Percentiles rank a stretch among this genome's conserved stretches.
phyloP scores from a whole-genome alignment of 768 basidiomycete genomes.

The Megacollybia marginata region DNA sequence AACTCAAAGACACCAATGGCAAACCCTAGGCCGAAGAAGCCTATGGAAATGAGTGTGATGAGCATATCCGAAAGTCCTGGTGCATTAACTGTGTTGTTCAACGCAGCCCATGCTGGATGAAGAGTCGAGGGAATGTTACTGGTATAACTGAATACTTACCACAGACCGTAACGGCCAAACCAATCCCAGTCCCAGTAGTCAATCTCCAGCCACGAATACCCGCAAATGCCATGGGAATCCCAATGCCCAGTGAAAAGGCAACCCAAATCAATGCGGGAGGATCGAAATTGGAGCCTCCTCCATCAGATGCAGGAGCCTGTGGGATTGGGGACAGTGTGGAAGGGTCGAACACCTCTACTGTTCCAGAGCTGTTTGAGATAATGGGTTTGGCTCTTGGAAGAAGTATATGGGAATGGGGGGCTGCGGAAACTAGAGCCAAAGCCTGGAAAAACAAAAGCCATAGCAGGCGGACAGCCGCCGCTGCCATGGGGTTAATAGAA shows the following conservation, averaged over 20 bases:
- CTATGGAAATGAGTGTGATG: slow-evolving; percentile 41
- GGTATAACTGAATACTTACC: slow-evolving; percentile 22
- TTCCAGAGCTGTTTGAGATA: slow-evolving; percentile 22
- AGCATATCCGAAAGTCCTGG: slow-evolving; percentile 44
- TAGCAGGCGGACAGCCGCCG: background rate
- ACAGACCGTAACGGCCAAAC: slow-evolving; percentile 39
- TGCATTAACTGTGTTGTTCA: slow-evolving; percentile 47
- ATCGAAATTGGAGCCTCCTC: slow-evolving; percentile 43
- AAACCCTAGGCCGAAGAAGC: slow-evolving; percentile 43
- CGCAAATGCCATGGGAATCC: slow-evolving; percentile 44
- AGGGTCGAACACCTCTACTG: slow-evolving; percentile 36
- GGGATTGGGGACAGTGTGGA: slow-evolving; percentile 32
- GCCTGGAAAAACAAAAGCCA: background rate
- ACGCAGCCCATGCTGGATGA: slow-evolving; percentile 50
- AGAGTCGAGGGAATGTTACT: background rate
- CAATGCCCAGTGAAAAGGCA: slow-evolving; percentile 40
- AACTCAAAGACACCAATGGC: slow-evolving; percentile 46
- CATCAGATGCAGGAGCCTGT: slow-evolving; percentile 54
- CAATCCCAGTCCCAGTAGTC: slow-evolving; percentile 48
- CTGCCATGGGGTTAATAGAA: slow-evolving; percentile 5
- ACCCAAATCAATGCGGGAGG: slow-evolving; percentile 53
- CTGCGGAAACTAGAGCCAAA: background rate
- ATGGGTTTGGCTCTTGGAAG: background rate
- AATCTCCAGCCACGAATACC: slow-evolving; percentile 53
- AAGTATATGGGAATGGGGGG: background rate